Conservation (phyloP, 2,329 filamentous ascomycete species). For the Colletotrichum sidae region DNA sequence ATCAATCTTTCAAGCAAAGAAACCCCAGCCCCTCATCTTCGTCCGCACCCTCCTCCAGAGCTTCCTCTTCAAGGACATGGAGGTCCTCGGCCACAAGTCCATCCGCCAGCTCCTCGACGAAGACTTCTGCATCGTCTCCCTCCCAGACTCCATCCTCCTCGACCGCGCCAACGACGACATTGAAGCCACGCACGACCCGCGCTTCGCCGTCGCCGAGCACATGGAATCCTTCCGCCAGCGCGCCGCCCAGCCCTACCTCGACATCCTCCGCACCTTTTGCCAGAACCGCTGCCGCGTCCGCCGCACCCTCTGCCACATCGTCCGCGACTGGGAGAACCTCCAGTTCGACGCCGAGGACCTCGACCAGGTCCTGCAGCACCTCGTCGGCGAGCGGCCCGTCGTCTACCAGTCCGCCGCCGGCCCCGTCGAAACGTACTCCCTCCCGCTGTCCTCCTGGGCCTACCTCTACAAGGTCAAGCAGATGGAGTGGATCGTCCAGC, state of each 20-base stretch:
- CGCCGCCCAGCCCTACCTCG: conserved; percentile 79
- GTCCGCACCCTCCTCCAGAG: conserved; percentile 83
- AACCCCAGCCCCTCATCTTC: conserved; percentile 85
- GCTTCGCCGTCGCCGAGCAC: conserved; percentile 76
- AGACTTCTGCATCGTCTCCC: conserved; percentile 81
- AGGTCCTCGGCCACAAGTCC: conserved; percentile 74
- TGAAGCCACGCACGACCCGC: conserved; percentile 78
- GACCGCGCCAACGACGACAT: conserved; percentile 81
- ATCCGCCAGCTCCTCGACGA: conserved; percentile 82
- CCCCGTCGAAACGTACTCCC: conserved; percentile 69
- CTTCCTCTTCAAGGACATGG: conserved; percentile 79
- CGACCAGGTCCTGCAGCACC: conserved; percentile 73
- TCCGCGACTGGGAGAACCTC: conserved; percentile 85
- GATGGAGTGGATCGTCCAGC: conserved; percentile 87
- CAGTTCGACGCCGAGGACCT: conserved; percentile 85
- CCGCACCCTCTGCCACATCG: conserved; percentile 87
- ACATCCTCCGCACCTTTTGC: conserved; percentile 85
- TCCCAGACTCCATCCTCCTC: conserved; percentile 78
- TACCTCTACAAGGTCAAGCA: conserved; percentile 91
- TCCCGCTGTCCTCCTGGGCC: conserved; percentile 87
- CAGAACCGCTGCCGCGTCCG: conserved; percentile 92
- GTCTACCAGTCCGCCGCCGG: conserved; percentile 55
- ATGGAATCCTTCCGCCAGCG: conserved; percentile 77
- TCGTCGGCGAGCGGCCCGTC: conserved; percentile 71
- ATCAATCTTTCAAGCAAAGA: conserved; percentile 79